Conservation (phyloP, 306 rosid genomes). For the Bauhinia variegata region DNA sequence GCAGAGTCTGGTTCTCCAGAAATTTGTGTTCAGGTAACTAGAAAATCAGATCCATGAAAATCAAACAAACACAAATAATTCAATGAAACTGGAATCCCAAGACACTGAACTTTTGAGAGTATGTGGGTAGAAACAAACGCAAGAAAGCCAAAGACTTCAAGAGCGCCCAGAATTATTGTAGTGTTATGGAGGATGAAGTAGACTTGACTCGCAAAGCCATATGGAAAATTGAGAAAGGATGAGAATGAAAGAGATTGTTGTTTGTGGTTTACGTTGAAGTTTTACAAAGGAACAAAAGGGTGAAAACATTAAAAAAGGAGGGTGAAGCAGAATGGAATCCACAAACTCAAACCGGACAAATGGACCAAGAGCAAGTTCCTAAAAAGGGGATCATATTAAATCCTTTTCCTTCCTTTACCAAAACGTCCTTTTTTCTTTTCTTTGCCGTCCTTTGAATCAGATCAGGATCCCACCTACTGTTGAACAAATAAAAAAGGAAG, state of each 20-base stretch:
- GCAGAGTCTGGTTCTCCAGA: slow-evolving; percentile 13
- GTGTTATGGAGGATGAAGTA: no score
- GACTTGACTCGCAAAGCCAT: slow-evolving; percentile 42
- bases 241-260: slow-evolving; percentile 47
- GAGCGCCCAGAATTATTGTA: no score
- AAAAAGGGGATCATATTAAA: slow-evolving; percentile 52
- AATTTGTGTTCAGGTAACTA: slow-evolving; percentile 19
- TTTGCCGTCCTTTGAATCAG: slow-evolving; percentile 42
- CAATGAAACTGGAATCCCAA: not conserved
- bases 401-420: slow-evolving; percentile 35
- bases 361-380: slow-evolving; percentile 62
- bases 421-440: no score
- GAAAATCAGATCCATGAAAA: slow-evolving; percentile 44
- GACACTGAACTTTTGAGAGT: slow-evolving; percentile 36
- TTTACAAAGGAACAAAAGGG: slow-evolving; percentile 43
- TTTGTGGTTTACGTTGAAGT: slow-evolving; percentile 49
- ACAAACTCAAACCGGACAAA: slow-evolving; percentile 75
- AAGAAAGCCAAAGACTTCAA: no score
- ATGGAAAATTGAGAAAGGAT: slow-evolving; percentile 31
- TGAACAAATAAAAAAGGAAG: slow-evolving; percentile 30
- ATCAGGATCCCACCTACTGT: slow-evolving; percentile 55
- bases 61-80: slow-evolving; percentile 1
- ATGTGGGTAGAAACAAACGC: slow-evolving; percentile 19
- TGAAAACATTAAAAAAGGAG: slow-evolving; percentile 24
- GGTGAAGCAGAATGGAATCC: slow-evolving; percentile 69